phyloP scores from a whole-genome alignment of 352 stramenopile genomes.

The Blastocystis hominis region DNA sequence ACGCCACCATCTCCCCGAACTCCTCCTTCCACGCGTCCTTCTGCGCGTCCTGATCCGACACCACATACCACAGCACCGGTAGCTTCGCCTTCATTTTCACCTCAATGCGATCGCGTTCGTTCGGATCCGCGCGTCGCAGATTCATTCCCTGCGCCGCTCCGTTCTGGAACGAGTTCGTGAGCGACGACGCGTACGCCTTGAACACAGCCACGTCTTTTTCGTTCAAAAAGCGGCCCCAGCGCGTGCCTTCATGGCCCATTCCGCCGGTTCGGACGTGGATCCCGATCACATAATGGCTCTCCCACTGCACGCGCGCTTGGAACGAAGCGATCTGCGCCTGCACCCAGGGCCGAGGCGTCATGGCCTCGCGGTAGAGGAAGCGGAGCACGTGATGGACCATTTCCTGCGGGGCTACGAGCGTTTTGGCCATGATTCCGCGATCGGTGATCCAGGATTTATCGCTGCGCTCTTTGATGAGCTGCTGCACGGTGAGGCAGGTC shows the following conservation, averaged over 20 bases:
- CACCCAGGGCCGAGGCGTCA: not conserved
- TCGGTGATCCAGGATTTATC: conserved; percentile 10
- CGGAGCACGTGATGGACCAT: conserved; percentile 25
- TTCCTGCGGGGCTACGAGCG: not conserved
- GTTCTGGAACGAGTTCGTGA: not conserved
- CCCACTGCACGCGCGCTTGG: not conserved
- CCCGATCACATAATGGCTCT: not conserved
- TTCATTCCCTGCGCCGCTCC: not conserved
- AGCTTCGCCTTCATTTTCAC: not conserved
- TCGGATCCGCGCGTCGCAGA: not conserved
- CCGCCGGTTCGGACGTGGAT: conserved; percentile 11
- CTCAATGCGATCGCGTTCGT: not conserved
- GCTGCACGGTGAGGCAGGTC: conserved; percentile 24
- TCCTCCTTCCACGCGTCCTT: conserved; percentile 1
- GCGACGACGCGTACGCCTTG: not conserved
- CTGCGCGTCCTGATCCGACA: not conserved
- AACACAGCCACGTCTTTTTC: conserved; percentile 29
- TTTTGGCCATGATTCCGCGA: not conserved
- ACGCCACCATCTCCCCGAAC: not conserved
- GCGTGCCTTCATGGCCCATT: not conserved
- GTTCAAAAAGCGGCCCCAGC: conserved; percentile 33
- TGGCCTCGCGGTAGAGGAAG: conserved; percentile 36
- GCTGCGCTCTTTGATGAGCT: not conserved
- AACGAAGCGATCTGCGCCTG: not conserved
- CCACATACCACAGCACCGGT: conserved; percentile 12